These are phyloP conservation scores for Lentinus tigrinus DNA, from an alignment of 768 basidiomycete genomes.

Conservation along the genomic window DNA sequence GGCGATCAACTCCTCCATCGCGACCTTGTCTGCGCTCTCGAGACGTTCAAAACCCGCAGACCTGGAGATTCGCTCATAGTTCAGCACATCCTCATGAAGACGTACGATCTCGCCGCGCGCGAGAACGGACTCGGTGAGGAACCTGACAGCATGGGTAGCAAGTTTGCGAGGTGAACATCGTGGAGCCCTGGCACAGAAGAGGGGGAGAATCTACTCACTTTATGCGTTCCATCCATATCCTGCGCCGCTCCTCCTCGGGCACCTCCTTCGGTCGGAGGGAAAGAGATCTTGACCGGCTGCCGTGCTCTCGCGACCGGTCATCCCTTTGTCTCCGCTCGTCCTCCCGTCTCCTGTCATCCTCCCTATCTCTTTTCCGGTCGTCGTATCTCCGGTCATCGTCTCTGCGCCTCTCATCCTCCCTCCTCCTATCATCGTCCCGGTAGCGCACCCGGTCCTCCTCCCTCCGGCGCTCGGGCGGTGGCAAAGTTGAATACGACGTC, in stretches of 20 bases:
- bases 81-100: constrained; percentile 34
- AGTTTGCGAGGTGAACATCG: background rate
- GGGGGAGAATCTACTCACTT: constrained; percentile 31
- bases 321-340: constrained; percentile 1
- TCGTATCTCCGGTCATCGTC: constrained; percentile 5
- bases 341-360: constrained; percentile 3
- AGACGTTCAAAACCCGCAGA: constrained; percentile 27
- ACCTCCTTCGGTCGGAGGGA: constrained; percentile 20
- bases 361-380: constrained; percentile 1
- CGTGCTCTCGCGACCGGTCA: background rate
- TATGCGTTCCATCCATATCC: constrained; percentile 40
- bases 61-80: constrained; percentile 23
- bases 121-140: constrained; percentile 35
- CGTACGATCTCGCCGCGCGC: constrained; percentile 33
- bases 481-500: background rate
- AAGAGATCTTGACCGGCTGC: background rate
- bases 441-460: background rate
- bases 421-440: background rate
- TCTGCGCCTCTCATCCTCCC: constrained; percentile 7
- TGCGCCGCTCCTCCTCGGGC: constrained; percentile 37
- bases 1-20: constrained; percentile 25
- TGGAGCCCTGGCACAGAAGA: background rate
- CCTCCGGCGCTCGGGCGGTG: background rate
- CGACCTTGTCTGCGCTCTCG: constrained; percentile 24
- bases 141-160: constrained; percentile 21